These are phyloP conservation scores for Rutstroemia sp. DNA, from an alignment of 2,329 filamentous ascomycete species.

Conservation along the genomic window DNA sequence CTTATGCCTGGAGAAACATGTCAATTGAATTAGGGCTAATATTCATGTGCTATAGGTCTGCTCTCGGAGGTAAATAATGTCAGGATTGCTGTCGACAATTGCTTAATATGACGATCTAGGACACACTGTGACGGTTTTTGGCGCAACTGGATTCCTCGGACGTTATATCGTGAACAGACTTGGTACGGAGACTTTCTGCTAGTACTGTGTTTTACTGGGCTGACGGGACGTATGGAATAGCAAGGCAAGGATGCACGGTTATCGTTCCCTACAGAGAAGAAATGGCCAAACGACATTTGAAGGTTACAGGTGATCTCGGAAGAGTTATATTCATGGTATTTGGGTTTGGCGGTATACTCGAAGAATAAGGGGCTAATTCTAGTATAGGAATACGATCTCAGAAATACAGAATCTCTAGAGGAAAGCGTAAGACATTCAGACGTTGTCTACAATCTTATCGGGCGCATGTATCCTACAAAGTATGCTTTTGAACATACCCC, in stretches of 20 bases:
- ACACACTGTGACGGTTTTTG: slow-evolving; percentile 95
- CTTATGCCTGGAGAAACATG: slow-evolving; percentile 11
- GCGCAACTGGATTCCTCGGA: slow-evolving; percentile 90
- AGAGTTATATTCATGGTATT: slow-evolving; percentile 74
- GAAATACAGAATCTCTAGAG: slow-evolving; percentile 91
- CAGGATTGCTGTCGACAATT: slow-evolving; percentile 2
- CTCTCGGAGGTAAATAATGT: slow-evolving; percentile 65
- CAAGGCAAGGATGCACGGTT: slow-evolving; percentile 88
- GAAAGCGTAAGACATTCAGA: slow-evolving; percentile 96
- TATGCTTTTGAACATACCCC: slow-evolving; percentile 34
- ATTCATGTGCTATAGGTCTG: slow-evolving; percentile 49
- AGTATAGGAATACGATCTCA: slow-evolving; percentile 79
- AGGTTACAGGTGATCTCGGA: slow-evolving; percentile 90
- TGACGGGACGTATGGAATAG: slow-evolving; percentile 39
- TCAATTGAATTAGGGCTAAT: slow-evolving; percentile 22
- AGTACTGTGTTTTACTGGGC: slow-evolving; percentile 3
- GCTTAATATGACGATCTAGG: slow-evolving; percentile 43
- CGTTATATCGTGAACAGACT: slow-evolving; percentile 96
- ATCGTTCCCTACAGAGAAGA: slow-evolving; percentile 92
- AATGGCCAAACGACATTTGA: slow-evolving; percentile 95
- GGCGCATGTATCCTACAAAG: slow-evolving; percentile 95
- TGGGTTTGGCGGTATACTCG: not conserved
- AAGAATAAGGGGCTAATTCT: not conserved
- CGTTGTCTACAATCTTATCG: slow-evolving; percentile 93
- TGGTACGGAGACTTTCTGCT: slow-evolving; percentile 41